Percentiles rank a stretch among this genome's conserved stretches.
phyloP scores from a whole-genome alignment of 768 basidiomycete species.

The Collybia nuda region DNA sequence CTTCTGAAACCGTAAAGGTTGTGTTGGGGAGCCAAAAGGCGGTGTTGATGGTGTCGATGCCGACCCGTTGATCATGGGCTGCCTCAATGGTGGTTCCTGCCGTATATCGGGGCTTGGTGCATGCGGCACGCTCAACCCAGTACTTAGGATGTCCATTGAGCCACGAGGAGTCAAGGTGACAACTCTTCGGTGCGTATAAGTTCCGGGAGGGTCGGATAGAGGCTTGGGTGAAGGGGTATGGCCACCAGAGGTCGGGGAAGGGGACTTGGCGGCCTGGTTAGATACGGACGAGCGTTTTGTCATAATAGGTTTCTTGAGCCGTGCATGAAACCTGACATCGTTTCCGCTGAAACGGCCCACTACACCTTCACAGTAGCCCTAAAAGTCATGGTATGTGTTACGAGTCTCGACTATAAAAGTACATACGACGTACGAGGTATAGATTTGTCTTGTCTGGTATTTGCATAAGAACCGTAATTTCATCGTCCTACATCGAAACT shows the following conservation, averaged over 20 bases:
- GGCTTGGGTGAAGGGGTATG: constrained; percentile 8
- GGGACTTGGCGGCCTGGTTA: constrained; percentile 17
- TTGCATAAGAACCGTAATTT: constrained; percentile 78
- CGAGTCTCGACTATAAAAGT: neutral
- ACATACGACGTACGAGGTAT: constrained; percentile 56
- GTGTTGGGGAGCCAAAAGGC: too few relatives aligned
- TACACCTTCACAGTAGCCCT: constrained; percentile 89
- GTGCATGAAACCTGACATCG: constrained; percentile 68
- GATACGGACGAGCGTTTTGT: constrained; percentile 58
- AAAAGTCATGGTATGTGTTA: neutral
- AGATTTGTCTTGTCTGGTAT: constrained; percentile 49
- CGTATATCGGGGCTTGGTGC: neutral
- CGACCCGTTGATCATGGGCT: too few relatives aligned
- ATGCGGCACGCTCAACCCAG: neutral
- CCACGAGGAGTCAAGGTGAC: constrained; percentile 4
- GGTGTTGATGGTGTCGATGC: too few relatives aligned
- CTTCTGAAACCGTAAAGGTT: too few relatives aligned
- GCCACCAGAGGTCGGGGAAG: constrained; percentile 16
- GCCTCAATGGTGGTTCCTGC: too few relatives aligned
- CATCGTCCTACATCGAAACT: constrained; percentile 57
- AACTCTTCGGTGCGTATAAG: neutral
- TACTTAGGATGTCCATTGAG: constrained; percentile 12
- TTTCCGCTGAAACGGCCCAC: constrained; percentile 69
- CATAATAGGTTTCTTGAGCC: constrained; percentile 79
- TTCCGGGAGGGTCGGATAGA: constrained; percentile 6